Conservation (phyloP, 2,329 filamentous ascomycete species). For the Elsinoe perseae region DNA sequence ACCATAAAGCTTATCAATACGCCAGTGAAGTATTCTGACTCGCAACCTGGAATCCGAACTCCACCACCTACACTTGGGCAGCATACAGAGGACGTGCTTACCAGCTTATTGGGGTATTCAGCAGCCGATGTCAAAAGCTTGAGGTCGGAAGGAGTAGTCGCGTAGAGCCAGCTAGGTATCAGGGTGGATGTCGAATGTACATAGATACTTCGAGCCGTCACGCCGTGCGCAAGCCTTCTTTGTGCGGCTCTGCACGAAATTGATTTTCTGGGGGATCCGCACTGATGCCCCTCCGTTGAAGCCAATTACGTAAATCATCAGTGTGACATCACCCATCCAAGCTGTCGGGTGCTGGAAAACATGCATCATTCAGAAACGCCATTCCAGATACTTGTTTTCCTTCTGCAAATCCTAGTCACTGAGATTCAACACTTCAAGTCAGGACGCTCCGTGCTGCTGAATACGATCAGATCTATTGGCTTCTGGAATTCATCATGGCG, state of each 20-base stretch:
- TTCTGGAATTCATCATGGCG: constrained; percentile 7
- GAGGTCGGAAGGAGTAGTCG: constrained; percentile 59
- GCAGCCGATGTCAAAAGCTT: constrained; percentile 53
- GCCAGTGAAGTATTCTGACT: constrained; percentile 87
- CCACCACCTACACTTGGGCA: constrained; percentile 80
- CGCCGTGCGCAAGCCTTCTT: background rate
- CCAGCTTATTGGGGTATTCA: constrained; percentile 54
- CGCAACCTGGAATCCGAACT: constrained; percentile 64
- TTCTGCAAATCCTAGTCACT: background rate
- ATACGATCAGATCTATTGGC: background rate
- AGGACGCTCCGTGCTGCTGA: background rate
- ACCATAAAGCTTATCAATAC: constrained; percentile 86
- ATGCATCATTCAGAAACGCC: background rate
- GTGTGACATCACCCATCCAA: constrained; percentile 2
- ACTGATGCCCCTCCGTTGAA: constrained; percentile 1
- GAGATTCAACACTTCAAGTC: background rate
- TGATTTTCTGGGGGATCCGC: constrained; percentile 8
- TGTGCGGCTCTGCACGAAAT: background rate
- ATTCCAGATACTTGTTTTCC: background rate
- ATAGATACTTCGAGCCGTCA: background rate
- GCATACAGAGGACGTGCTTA: constrained; percentile 73
- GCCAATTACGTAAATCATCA: background rate
- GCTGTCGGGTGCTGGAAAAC: background rate
- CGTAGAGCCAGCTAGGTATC: constrained; percentile 29
- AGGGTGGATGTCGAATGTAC: too few relatives aligned